Evolutionary conservation across 2,329 filamentous ascomycete genomes (phyloP), one percentile per base, ranked within the genome.

Genomic region (Graphilbum ipis-grandicollis): DNA sequence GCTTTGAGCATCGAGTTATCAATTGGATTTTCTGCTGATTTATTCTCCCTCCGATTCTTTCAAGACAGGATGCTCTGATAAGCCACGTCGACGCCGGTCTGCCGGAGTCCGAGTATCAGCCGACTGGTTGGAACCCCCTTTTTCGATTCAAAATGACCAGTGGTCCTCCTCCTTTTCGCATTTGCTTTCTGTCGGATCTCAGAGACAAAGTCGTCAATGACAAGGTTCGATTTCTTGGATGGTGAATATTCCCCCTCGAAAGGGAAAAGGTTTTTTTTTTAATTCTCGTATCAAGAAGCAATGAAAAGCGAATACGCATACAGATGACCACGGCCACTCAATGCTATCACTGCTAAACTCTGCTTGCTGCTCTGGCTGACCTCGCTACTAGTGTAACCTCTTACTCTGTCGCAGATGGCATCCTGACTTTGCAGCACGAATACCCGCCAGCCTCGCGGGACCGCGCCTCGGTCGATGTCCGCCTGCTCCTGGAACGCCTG

Each of bases 211-310:
- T 59, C n/a, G 44, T 59, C 13, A 70, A 71, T 30, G 70, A 74
- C n/a, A 96, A 96, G 59, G 78, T 94, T 42, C 77, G 88, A 42
- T 93, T 96, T 55, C 58, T 96, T 35, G 86, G 84, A 56, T 94
- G 86, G 88, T 93, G 13, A 19, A 5, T 31, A 5, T 31, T 31
- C 14, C 30, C 14, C 6, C 26, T 9, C 14, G n/a, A n/a, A n/a
- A n/a, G n/a, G n/a, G n/a, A n/a, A n/a, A n/a, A n/a, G n/a, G n/a
- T n/a, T n/a, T n/a, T n/a, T n/a, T n/a, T n/a, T n/a, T n/a, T n/a
- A n/a, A n/a, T n/a, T n/a, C n/a, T n/a, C n/a, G n/a, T n/a, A n/a
- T n/a, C n/a, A n/a, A n/a, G n/a, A n/a, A n/a, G n/a, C n/a, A n/a
- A n/a, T n/a, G n/a, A n/a, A n/a, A n/a, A n/a, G n/a, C n/a, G n/a